A percentile compares a stretch with the other conserved stretches of the same genome.
Evolutionary conservation across 176 grass and related monocot species (phyloP).

Genomic region (Musa beccarii): DNA sequence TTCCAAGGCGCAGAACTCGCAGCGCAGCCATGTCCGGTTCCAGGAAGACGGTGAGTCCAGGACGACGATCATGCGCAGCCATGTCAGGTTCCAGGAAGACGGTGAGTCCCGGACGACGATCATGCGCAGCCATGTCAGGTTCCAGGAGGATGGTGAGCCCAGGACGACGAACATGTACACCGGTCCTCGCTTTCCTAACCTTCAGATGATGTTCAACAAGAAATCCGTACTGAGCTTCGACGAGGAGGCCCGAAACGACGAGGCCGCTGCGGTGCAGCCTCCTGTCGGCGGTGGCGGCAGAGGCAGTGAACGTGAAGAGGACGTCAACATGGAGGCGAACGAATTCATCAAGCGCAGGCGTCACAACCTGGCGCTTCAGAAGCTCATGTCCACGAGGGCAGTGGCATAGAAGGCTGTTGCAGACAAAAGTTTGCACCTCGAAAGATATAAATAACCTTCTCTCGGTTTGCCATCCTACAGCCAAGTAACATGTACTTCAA

Average conservation of each 20-base stretch:
- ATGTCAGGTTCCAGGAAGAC: background rate
- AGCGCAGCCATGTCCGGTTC: background rate
- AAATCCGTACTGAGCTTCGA: background rate
- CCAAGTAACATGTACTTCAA: no score
- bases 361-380: background rate
- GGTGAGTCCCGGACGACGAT: background rate
- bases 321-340: background rate
- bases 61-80: background rate
- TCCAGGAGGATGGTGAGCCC: background rate
- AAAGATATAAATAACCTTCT: no score
- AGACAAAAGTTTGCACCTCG: no score
- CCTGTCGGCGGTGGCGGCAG: slow-evolving; percentile 4
- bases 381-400: background rate
- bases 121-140: background rate
- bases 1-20: no score
- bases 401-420: background rate
- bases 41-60: background rate
- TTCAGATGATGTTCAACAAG: slow-evolving; percentile 16
- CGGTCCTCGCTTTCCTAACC: slow-evolving; percentile 11
- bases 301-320: background rate
- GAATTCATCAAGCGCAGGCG: slow-evolving; percentile 2
- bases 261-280: background rate
- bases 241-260: background rate
- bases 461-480: no score
- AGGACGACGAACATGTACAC: background rate